These are phyloP conservation scores for Myrica gale DNA, from an alignment of 306 rosid species.

Conservation along the genomic window DNA sequence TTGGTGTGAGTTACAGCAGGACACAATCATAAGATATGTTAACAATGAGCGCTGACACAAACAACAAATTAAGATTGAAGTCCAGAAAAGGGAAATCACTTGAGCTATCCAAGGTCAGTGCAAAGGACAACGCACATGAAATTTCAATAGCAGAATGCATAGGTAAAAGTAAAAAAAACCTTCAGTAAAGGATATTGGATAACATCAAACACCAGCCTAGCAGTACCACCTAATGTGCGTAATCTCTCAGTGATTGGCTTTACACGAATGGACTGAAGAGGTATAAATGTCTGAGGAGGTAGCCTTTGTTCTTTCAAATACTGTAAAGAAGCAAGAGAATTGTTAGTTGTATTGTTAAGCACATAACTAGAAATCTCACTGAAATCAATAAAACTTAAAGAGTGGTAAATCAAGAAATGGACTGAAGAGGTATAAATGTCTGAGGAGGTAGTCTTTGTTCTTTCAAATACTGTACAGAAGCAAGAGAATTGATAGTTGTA, in stretches of 20 bases:
- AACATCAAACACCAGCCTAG: slow-evolving; percentile 85
- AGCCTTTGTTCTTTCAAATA: slow-evolving; percentile 99
- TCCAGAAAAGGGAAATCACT: neutral
- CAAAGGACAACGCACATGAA: slow-evolving; percentile 14
- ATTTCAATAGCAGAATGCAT: slow-evolving; percentile 9
- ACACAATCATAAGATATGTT: neutral
- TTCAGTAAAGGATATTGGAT: slow-evolving; percentile 83
- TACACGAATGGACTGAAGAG: slow-evolving; percentile 91
- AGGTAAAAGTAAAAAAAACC: slow-evolving; percentile 11
- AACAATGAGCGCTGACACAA: neutral
- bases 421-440: slow-evolving; percentile 75
- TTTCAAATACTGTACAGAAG: slow-evolving; percentile 84
- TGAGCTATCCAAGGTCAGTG: neutral
- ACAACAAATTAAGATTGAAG: neutral
- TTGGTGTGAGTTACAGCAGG: neutral
- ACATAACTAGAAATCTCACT: slow-evolving; percentile 9
- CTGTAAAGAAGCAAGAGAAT: slow-evolving; percentile 48
- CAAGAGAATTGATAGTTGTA: slow-evolving; percentile 24
- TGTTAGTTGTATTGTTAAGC: slow-evolving; percentile 19
- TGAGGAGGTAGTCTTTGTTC: slow-evolving; percentile 99
- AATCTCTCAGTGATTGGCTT: slow-evolving; percentile 90
- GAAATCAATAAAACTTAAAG: slow-evolving; percentile 7
- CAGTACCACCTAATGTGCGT: slow-evolving; percentile 82
- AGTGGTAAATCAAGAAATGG: neutral
- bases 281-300: slow-evolving; percentile 99